Evolutionary conservation across 257 asterid species (phyloP), one percentile per base, ranked within the genome.

Genomic region (Solanum gandarillasii): DNA sequence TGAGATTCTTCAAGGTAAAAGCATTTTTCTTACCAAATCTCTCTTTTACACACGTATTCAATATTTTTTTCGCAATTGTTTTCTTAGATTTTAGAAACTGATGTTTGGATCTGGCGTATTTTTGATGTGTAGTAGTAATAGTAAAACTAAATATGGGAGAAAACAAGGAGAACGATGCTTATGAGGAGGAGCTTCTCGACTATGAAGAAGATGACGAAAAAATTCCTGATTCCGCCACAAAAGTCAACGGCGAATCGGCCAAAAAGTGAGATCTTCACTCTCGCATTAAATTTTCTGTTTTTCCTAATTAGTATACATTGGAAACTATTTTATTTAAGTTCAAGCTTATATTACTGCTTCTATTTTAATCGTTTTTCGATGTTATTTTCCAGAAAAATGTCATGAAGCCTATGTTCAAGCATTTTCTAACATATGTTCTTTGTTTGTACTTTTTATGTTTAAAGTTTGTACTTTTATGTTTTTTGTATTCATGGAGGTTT

Each of bases 121-220:
- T 68, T 72, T 29, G 36, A 36, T 87, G 31, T 9, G 6, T 13
- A 72, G 83, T 23, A 73, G 87, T 34, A 76, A 76, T 20, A 86
- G 73, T 43, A 3, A 20, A 81, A 41, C 68, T 55, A 65, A 74
- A 83, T 35, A 96, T 96, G 99, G 96, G 95, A 39, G 98, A 96
- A 21, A 91, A 89, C 5, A 95, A 93, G 93, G 98, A 96, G 55
- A 93, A 86, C 94, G 99, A 96, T 35, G 97, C 95, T 2, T 96
- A 95, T 90, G 99, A 95, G 86, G 98, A 96, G 90, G 99, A 96
- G 95, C 98, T 96, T 82, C 94, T 96, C 74, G 99, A 96, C 91
- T 96, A 96, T 90, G 99, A 96, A 86, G 99, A 96, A 87, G 99
- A 96, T 36, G 99, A 96, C 25, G 98, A 96, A 62, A 95, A 94